Evolutionary conservation across 495 filamentous ascomycete species (phyloP).

Genomic region (Neurospora cerealis): DNA sequence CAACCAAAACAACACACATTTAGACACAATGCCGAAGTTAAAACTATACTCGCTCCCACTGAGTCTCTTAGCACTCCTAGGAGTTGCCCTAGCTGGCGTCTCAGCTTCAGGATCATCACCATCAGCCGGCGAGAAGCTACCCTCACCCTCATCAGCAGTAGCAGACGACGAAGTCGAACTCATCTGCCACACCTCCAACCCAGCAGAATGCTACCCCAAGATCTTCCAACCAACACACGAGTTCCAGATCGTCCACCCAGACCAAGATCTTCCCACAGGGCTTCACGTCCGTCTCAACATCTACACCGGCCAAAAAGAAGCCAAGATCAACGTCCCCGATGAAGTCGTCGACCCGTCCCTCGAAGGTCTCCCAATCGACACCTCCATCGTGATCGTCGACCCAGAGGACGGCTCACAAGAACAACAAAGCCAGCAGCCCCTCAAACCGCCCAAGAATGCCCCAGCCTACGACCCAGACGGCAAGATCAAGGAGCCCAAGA

Average conservation of each 20-base stretch:
- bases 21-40: constrained; percentile 10
- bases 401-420: constrained; percentile 11
- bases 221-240: constrained; percentile 50
- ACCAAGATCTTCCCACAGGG: constrained; percentile 53
- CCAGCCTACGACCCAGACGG: constrained; percentile 41
- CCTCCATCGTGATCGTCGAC: constrained; percentile 38
- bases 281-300: constrained; percentile 56
- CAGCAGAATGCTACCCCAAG: constrained; percentile 53
- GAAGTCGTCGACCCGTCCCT: constrained; percentile 32
- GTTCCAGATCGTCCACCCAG: constrained; percentile 50
- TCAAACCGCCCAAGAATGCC: constrained; percentile 23
- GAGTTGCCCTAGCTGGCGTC: constrained; percentile 11
- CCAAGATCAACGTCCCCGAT: constrained; percentile 46
- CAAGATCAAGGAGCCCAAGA: constrained; percentile 35
- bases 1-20: background rate
- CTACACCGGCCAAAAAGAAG: constrained; percentile 51
- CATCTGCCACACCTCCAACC: constrained; percentile 53
- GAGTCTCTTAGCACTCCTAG: constrained; percentile 15
- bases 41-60: constrained; percentile 11
- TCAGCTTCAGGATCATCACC: constrained; percentile 12
- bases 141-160: background rate
- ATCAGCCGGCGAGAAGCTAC: constrained; percentile 10
- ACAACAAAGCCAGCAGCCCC: background rate
- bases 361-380: constrained; percentile 36
- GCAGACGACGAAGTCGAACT: constrained; percentile 29